phyloP scores from a whole-genome alignment of 176 grass and related monocot genomes.

The Elymus sibiricus region DNA sequence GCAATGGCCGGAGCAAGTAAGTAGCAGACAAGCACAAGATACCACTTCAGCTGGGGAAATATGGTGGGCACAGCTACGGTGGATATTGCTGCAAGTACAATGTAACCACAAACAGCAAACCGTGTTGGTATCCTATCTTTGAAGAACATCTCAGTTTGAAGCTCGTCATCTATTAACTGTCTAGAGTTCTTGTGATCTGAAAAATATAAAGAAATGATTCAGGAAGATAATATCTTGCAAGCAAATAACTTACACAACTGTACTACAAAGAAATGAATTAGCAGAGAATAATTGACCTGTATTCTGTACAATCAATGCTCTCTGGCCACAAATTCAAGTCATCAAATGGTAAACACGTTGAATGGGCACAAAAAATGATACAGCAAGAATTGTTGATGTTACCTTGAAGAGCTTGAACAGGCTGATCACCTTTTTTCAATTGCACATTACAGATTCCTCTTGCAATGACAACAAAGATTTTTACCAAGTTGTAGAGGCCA shows the following conservation, averaged over 20 bases:
- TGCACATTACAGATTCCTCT: conserved; percentile 7
- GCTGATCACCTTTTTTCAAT: neutral
- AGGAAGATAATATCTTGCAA: neutral
- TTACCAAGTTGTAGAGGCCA: conserved; percentile 52
- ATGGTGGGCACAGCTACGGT: conserved; percentile 24
- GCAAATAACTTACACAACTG: neutral
- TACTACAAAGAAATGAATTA: neutral
- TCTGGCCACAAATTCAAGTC: neutral
- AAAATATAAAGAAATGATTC: neutral
- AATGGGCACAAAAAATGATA: neutral
- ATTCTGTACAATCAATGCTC: neutral
- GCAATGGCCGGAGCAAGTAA: conserved; percentile 48
- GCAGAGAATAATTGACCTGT: neutral
- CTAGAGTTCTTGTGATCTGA: conserved; percentile 5
- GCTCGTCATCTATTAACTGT: neutral
- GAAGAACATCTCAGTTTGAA: conserved; percentile 40
- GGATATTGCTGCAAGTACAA: conserved; percentile 36
- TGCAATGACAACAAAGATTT: conserved; percentile 23
- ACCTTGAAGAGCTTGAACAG: conserved; percentile 37
- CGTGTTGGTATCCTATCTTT: conserved; percentile 38
- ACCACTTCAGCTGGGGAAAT: conserved; percentile 54
- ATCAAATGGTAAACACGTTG: neutral
- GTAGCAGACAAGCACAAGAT: conserved; percentile 41
- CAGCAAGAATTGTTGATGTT: neutral
- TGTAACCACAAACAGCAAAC: conserved; percentile 45